Evolutionary conservation across 208 protist genomes (phyloP).

Genomic region (Giardia muris): DNA sequence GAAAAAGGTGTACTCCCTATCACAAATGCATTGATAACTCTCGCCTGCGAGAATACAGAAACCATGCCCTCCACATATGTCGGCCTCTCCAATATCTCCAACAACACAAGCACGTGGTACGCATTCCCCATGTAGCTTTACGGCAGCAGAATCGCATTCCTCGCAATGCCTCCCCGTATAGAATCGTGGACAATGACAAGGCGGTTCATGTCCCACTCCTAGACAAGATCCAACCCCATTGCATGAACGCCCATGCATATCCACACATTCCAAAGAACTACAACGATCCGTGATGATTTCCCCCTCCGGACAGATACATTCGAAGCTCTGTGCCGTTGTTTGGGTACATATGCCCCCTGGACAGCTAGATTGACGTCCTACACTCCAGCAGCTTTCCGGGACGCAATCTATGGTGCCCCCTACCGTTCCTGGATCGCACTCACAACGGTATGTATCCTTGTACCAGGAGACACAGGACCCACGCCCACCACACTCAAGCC

Average conservation of each 20-base stretch:
- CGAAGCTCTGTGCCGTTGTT: neutral
- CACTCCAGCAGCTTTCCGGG: neutral
- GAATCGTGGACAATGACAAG: no score
- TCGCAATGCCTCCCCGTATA: no score
- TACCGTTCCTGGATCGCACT: neutral
- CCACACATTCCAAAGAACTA: neutral
- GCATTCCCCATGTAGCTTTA: neutral
- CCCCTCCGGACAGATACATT: neutral
- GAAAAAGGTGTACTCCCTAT: neutral
- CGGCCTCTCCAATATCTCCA: neutral
- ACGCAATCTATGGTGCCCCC: neutral
- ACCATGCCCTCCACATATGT: neutral
- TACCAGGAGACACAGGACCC: neutral
- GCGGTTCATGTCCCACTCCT: no score
- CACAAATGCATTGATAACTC: neutral
- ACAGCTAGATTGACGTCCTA: neutral
- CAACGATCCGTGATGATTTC: neutral
- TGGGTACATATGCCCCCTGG: neutral
- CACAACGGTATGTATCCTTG: neutral
- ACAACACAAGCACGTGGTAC: neutral
- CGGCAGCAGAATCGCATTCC: no score
- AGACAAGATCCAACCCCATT: no score
- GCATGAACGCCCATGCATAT: neutral
- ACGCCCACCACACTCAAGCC: neutral
- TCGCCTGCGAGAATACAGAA: neutral